Base-by-base conservation (phyloP, 768 basidiomycete genomes). In the Mrakia blollopis region DNA sequence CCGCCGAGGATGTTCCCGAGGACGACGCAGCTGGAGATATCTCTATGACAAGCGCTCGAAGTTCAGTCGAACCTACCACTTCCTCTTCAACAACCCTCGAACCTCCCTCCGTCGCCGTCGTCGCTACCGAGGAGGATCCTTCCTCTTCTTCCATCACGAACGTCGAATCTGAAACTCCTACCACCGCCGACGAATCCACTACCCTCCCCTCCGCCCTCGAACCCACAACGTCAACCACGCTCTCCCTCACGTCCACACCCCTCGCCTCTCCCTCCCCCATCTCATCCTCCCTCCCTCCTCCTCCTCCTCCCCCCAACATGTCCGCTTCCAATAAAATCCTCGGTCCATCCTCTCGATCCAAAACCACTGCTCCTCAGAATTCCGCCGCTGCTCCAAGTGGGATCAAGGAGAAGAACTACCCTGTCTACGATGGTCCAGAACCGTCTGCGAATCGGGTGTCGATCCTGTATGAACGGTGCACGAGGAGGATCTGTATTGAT, bases 381-480 rank as follows among this genome's bases (percentile, higher is more conserved):
- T 28, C 41, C 1, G 44, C 9, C 18, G 47, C 5, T 18, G 47
- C 47, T 50, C 47, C 47, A 0, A 18, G 14, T 0, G 71, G 57
- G 35, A 28, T 72, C 54, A 50, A 60, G 54, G 71, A 72, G 32
- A 72, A 72, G 71, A 52, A 28, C 47, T 72, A 52, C 35, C 71
- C 71, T 6, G 50, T 72, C 37, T 77, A 75, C 52, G 72, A 78
- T 18, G 77, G 78, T 44, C 80, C 79, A 2, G 78, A 78, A 37
- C 84, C 83, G 1, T 79, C 80, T 10, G 78, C 80, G n/a, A 84
- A 86, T 74, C 81, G 86, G 28, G 79, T 99, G n/a, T 97, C 95
- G 11, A 94, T 98, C 83, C 91, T 96, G 0, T 99, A 97, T 84
- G 93, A 94, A 75, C 90, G 90, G 62, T 94, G 93, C 70, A 90